Evolutionary conservation across 2,329 filamentous ascomycete genomes (phyloP), one percentile per base, ranked within the genome.

Genomic region (Sporothrix pallida): DNA sequence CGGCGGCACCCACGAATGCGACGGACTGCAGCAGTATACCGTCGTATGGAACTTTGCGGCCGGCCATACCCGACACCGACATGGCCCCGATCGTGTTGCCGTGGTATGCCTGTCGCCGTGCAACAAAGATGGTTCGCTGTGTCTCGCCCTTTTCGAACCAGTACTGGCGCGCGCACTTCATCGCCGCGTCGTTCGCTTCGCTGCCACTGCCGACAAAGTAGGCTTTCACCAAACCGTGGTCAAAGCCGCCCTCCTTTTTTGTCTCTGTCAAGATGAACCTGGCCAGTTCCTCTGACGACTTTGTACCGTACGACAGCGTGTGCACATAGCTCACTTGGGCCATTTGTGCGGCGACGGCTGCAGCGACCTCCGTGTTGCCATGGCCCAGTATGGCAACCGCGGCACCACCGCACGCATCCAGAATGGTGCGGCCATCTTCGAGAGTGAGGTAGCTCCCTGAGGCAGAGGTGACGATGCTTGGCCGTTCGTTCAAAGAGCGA

Each of bases 391-490:
- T 91, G 10, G 89, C 86, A 3, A 94, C 92, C 26, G 91, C 92
- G 2, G 93, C 91, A 23, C 93, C 93, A 42, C 91, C 88, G 23
- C 90, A 92, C 1, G 89, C 91, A 80, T 96, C 93, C 15, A 94
- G 86, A 60, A 96, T 87, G 48, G 82, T 83, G 31, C 86, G 85
- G 1, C 90, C 90, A 31, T 80, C 76, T 3, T 42, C 50, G 8
- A 75, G 70, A 12, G 26, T 44, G 31, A 76, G 67, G 48, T 74
- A 73, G 68, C 54, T 72, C 15, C 73, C 73, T 0, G 23, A 5
- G 0, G 72, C 73, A 3, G 46, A 20, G 10, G 17, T 10, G 37
- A 74, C 75, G 3, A 26, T 69, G 44, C 44, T 46, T 23, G 71
- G 73, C 12, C 26, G 52, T 20, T 74, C 65, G 17, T 54, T 7